Percentiles rank a stretch among this genome's conserved stretches.
Conservation (phyloP, 1,139 yeast species). For the Pichia kudriavzevii region DNA sequence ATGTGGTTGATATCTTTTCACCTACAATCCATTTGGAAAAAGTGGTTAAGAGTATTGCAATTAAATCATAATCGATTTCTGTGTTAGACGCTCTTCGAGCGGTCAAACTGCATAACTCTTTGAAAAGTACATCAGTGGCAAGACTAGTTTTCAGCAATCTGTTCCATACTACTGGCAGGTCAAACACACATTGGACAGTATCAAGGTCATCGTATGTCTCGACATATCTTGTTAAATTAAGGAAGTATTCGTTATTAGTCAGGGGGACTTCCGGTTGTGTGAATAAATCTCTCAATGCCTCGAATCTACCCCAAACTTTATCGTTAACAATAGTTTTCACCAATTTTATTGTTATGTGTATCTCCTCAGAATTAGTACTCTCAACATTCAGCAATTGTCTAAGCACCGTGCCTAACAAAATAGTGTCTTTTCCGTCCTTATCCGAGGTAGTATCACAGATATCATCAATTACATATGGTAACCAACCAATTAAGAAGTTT, state of each 20-base stretch:
- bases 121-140: conserved; percentile 9
- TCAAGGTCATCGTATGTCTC: conserved; percentile 1
- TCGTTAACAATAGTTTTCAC: conserved; percentile 16
- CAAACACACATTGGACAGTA: conserved; percentile 5
- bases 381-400: conserved; percentile 17
- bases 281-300: conserved; percentile 1
- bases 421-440: conserved; percentile 10
- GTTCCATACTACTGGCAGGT: conserved; percentile 10
- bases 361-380: conserved; percentile 20
- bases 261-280: background rate
- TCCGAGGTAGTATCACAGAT: conserved; percentile 18
- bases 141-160: conserved; percentile 1
- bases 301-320: conserved; percentile 10
- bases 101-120: conserved; percentile 5
- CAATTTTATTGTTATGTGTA: conserved; percentile 16
- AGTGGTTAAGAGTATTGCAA: conserved; percentile 15
- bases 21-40: conserved; percentile 17
- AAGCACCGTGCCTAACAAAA: conserved; percentile 15
- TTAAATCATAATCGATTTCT: conserved; percentile 9
- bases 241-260: background rate
- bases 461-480: conserved; percentile 34
- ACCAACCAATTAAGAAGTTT: conserved; percentile 44
- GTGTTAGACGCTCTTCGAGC: too few relatives aligned
- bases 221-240: conserved; percentile 4
- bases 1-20: conserved; percentile 2